These are phyloP conservation scores for Yamadazyma trypodendri DNA, from an alignment of 1,139 yeast genomes.

Conservation along the genomic window DNA sequence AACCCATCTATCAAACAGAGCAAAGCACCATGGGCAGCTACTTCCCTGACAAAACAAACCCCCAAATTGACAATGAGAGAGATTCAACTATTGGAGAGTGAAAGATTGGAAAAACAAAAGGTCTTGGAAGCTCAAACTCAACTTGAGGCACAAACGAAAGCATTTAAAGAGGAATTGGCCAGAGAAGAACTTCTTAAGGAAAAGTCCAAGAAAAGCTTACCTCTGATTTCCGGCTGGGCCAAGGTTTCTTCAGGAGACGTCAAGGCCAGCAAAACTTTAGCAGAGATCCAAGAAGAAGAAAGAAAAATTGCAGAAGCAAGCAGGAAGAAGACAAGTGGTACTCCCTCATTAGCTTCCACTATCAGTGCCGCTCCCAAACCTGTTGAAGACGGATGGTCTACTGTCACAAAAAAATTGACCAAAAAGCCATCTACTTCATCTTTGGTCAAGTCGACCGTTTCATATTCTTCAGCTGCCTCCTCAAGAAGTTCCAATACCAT, in stretches of 20 bases:
- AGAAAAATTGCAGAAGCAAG: slow-evolving; percentile 39
- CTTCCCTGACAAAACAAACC: slow-evolving; percentile 16
- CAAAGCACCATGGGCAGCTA: slow-evolving; percentile 60
- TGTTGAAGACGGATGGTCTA: slow-evolving; percentile 48
- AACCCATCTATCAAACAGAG: slow-evolving; percentile 6
- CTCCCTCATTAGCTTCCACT: slow-evolving; percentile 26
- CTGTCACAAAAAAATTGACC: slow-evolving; percentile 26
- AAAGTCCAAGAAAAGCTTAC: slow-evolving; percentile 33
- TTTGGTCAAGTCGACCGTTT: slow-evolving; percentile 7
- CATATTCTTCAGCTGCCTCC: slow-evolving; percentile 11
- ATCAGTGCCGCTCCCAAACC: slow-evolving; percentile 25
- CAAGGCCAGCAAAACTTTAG: slow-evolving; percentile 36
- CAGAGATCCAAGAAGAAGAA: slow-evolving; percentile 46
- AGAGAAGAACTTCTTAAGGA: slow-evolving; percentile 23
- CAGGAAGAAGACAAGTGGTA: slow-evolving; percentile 18
- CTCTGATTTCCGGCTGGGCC: slow-evolving; percentile 61
- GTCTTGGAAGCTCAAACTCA: slow-evolving; percentile 32
- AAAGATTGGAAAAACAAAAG: slow-evolving; percentile 42
- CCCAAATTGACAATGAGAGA: slow-evolving; percentile 65
- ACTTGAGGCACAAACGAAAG: slow-evolving; percentile 17
- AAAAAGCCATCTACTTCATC: slow-evolving; percentile 22
- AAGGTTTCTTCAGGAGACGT: slow-evolving; percentile 21
- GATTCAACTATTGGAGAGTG: slow-evolving; percentile 69
- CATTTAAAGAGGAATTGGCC: slow-evolving; percentile 16
- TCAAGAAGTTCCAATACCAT: slow-evolving; percentile 8